Percentiles rank a stretch among this genome's conserved stretches.
Evolutionary conservation across 164 flowering plant genomes (phyloP).

Genomic region (Paratinospora sagittata): DNA sequence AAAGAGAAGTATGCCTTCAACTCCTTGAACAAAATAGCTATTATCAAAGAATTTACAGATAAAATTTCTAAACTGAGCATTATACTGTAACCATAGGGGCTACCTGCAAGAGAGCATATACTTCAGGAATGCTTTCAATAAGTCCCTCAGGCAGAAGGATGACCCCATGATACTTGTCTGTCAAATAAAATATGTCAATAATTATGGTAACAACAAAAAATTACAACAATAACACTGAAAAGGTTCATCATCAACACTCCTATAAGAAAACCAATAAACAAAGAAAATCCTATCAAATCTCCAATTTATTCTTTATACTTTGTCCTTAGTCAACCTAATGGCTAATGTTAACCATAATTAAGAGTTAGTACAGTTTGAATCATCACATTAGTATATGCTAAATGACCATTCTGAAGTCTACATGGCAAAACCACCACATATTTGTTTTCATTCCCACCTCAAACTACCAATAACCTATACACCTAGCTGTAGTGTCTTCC

Average conservation of each 20-base stretch:
- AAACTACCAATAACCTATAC: no score
- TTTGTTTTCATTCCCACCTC: no score
- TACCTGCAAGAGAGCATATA: conserved; percentile 95
- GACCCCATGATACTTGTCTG: conserved; percentile 97
- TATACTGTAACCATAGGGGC: neutral
- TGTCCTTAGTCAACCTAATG: no score
- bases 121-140: conserved; percentile 96
- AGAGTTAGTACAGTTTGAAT: no score
- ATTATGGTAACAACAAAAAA: neutral
- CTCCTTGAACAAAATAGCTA: no score
- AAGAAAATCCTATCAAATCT: neutral
- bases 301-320: neutral
- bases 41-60: neutral
- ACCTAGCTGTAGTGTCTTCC: no score
- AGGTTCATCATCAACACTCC: no score
- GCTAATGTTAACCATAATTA: no score
- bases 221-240: conserved; percentile 3
- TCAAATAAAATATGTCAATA: neutral
- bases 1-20: no score
- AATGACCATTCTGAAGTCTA: no score
- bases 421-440: no score
- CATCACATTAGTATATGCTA: no score
- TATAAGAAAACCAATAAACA: conserved; percentile 1
- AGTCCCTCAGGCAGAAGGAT: conserved; percentile 93
- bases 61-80: neutral